Base-by-base conservation (phyloP, 225 moss, liverwort and hornwort species). In the Sphagnum contortum region DNA sequence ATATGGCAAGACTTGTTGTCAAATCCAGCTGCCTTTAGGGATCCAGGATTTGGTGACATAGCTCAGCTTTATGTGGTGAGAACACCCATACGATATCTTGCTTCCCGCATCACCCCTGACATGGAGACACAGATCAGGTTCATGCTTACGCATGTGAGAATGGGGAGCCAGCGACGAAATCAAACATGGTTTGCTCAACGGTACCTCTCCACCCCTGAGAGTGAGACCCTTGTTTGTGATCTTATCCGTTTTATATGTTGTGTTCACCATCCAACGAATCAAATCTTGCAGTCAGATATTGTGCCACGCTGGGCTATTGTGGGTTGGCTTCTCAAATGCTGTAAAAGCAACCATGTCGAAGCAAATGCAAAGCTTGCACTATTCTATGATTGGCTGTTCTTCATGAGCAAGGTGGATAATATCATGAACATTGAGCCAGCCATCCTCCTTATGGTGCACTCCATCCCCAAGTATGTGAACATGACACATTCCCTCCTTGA, bases 361-460 rank as follows among this genome's bases (percentile, higher is more conserved):
- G 89, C 93, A n/a, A 98, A 98, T 73, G 98, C 98, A 4, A 98
- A 93, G 72, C 84, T 98, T 45, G 90, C 98, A 48, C 71, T 98
- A 60, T 93, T 98, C 69, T 98, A 98, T 68, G 98, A 98, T 71
- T 98, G 98, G 98, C 62, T 98, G 57, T 98, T 98, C 71, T 98
- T 91, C 57, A 84, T 81, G 88, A 88, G 81, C 57, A 92, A 89
- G 81, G 67, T 77, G 3, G 98, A 98, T 76, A 98, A 98, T 57
- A 98, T 98, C 5, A 98, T 98, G 98, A 98, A 98, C 49, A 93
- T 98, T 59, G 98, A 98, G 71, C 98, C 98, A 5, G 98, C 91
- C 29, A 93, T 98, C 61, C 76, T 98, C 9, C 83, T 98, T 66
- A 93, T 81, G 87, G 93, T 93, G 57, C 76, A 98, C 76, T 98